Base-by-base conservation (phyloP, 2,329 filamentous ascomycete species). In the Incumbomyces delicatus region DNA sequence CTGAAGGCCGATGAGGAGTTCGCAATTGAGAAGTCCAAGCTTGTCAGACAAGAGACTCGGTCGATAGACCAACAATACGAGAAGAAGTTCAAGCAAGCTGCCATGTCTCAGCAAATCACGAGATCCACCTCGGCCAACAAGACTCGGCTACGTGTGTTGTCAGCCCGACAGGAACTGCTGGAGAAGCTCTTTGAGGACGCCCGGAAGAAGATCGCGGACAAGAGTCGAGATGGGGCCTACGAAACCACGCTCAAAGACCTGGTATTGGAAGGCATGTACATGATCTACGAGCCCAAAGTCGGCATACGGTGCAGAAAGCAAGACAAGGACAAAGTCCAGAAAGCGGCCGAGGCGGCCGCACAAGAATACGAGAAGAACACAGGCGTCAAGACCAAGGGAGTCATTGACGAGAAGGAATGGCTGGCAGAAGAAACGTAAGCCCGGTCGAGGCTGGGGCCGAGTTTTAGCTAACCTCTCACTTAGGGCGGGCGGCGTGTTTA, bases 1-100 rank as follows among this genome's bases (percentile, higher is more conserved):
- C 84, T 96, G 73, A 96, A 96, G 73, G 92, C 92, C 68, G 89
- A 96, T 74, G 88, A 96, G 70, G 92, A 98, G 70, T 96, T 96
- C 71, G 86, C 87, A 65, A 96, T 95, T 66, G 92, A 98, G 67
- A 98, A 98, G 74, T 92, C 89, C 61, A 95, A 95, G 76, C 86
- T 98, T 42, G 92, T 96, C 60, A 90, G 87, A 66, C 83, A 94
- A 71, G 92, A 96, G 72, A 95, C 86, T 45, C 80, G 87, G 63
- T 72, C 87, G 68, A 96, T 98, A 74, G 92, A 98, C 72, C 75
- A 76, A 56, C 74, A 84, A 59, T 98, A 95, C 78, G 86, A 90
- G 72, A 96, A 95, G 81, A 96, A 96, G 75, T 94, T 94, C 80
- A 98, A 95, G 77, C 86, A 94, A 72, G 90, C 92, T 61, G 80